Evolutionary conservation across 768 basidiomycete species (phyloP).

Genomic region (Tulasnella sp.): DNA sequence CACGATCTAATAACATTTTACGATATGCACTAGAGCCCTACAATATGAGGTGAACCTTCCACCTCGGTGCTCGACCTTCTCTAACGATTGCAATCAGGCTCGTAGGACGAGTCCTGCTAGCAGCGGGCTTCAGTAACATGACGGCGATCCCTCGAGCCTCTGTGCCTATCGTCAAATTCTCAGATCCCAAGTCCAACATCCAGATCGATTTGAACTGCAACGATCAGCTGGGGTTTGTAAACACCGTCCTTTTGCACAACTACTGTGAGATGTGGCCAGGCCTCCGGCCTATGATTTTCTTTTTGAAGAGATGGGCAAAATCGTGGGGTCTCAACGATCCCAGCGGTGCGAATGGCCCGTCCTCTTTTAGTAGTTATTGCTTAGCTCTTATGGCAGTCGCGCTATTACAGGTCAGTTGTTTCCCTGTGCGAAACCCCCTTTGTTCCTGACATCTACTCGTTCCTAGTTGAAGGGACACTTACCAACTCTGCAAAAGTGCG

Average conservation of each 20-base stretch:
- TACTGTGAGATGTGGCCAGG: slow-evolving; percentile 39
- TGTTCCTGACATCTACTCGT: neutral
- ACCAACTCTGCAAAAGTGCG: slow-evolving; percentile 39
- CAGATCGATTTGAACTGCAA: slow-evolving; percentile 51
- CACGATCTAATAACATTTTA: neutral
- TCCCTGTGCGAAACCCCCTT: neutral
- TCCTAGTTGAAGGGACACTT: slow-evolving; percentile 33
- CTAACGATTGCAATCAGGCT: slow-evolving; percentile 18
- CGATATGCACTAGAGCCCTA: slow-evolving; percentile 24
- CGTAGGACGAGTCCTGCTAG: slow-evolving; percentile 25
- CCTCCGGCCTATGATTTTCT: slow-evolving; percentile 32
- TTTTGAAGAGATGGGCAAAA: slow-evolving; percentile 51
- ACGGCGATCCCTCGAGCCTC: slow-evolving; percentile 22
- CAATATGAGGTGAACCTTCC: slow-evolving; percentile 23
- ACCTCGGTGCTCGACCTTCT: neutral
- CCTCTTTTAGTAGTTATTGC: slow-evolving; percentile 50
- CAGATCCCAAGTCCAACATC: slow-evolving; percentile 32
- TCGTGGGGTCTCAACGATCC: slow-evolving; percentile 41
- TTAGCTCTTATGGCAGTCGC: slow-evolving; percentile 48
- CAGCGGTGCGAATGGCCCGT: slow-evolving; percentile 19
- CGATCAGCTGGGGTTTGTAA: slow-evolving; percentile 42
- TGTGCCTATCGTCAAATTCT: slow-evolving; percentile 42
- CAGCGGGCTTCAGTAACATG: slow-evolving; percentile 27
- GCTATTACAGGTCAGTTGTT: slow-evolving; percentile 39
- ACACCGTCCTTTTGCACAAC: slow-evolving; percentile 37